Percentiles rank a stretch among this genome's conserved stretches.
These are phyloP conservation scores for Cubamyces sp. DNA, from an alignment of 768 basidiomycete genomes.

Conservation along the genomic window DNA sequence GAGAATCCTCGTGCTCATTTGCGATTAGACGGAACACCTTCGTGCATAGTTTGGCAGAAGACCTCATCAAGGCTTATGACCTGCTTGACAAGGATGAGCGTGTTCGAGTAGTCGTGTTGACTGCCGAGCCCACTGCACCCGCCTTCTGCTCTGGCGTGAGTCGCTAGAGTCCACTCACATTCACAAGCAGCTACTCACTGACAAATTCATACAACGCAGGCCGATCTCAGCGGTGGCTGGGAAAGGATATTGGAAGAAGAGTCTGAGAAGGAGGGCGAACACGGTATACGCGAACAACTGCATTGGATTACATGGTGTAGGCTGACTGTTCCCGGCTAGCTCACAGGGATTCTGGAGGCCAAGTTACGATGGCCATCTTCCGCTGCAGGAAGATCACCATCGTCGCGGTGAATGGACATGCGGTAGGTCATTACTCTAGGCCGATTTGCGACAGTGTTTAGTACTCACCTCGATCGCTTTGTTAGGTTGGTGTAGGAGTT, in stretches of 20 bases:
- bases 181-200: too few relatives aligned
- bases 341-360: constrained; percentile 54
- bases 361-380: constrained; percentile 49
- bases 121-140: constrained; percentile 53
- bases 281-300: constrained; percentile 38
- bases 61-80: constrained; percentile 49
- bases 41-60: constrained; percentile 37
- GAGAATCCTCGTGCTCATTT: not conserved
- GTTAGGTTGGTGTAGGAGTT: constrained; percentile 52
- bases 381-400: constrained; percentile 60
- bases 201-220: constrained; percentile 35
- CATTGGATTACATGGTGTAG: too few relatives aligned
- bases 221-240: constrained; percentile 56
- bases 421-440: constrained; percentile 34
- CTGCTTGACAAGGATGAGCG: constrained; percentile 56
- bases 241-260: constrained; percentile 40
- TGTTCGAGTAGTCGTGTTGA: constrained; percentile 54
- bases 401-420: constrained; percentile 54
- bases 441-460: not conserved
- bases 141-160: constrained; percentile 61
- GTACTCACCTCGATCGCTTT: not conserved
- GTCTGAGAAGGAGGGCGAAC: constrained; percentile 50
- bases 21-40: constrained; percentile 51
- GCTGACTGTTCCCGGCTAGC: constrained; percentile 33
- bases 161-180: not conserved